Base-by-base conservation (phyloP, 2,329 filamentous ascomycete species). In the Chalaropsis ovoidea region DNA sequence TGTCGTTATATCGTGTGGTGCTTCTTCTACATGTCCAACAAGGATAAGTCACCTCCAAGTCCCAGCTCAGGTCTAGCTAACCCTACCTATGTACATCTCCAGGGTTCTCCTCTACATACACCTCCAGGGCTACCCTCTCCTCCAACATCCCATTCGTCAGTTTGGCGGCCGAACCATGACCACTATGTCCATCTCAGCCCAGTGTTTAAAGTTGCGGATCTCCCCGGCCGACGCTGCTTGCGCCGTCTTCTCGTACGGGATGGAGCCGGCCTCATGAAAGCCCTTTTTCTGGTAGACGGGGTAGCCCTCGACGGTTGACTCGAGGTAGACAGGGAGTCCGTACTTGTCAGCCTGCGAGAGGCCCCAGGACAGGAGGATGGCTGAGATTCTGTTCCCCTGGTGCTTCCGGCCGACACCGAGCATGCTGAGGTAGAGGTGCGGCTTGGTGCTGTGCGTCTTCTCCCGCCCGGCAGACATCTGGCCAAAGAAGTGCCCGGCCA, bases 371-470 rank as follows among this genome's bases (percentile, higher is more conserved):
- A 67, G 47, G 10, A 67, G 63, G 10, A 58, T 19, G 6, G 52
- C 61, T 13, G 58, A 56, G n/a, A 67, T 27, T 19, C 62, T 39
- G 22, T 61, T 63, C 4, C 60, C 45, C 43, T 67, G 66, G 27
- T 67, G 63, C 13, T 35, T 58, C 22, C 19, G n/a, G 42, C 54
- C 31, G n/a, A 67, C 66, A 2, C 63, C 66, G 15, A 67, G 58
- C 31, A 67, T 58, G 35, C 66, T 67, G 19, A 67, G 63, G 15
- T 65, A 65, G 7, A 67, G 24, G 22, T 67, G 66, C 3, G 66
- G 66, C 4, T 27, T 67, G 49, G 58, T 52, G 42, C 64, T 67
- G 60, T 67, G 66, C 11, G 63, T 67, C 6, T 31, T 47, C 41
- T 65, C 63, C n/a, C 66, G 63, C 58, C 52, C 47, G 27, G 22